Evolutionary conservation across 164 flowering plant species (phyloP), one percentile per base, ranked within the genome.

Genomic region (Saururus chinensis): DNA sequence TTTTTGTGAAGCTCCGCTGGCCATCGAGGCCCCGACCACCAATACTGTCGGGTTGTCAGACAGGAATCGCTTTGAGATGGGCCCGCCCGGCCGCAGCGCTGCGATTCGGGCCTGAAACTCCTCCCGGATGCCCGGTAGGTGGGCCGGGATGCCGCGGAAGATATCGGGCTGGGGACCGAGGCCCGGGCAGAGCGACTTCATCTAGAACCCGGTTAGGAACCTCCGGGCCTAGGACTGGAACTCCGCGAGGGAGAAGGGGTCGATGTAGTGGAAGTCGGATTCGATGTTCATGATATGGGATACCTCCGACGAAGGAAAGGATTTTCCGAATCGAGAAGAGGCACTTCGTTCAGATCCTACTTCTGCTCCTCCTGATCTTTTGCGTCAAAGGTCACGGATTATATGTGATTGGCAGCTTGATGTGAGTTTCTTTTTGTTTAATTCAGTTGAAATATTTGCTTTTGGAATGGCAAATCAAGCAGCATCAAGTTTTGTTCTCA

Each of bases 271-370:
- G 71, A 93, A 93, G 74, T 93, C 95, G 7, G 82, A 77, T 0
- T 83, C 89, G 1, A 87, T 69, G 60, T 93, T 93, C 97, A 93
- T 88, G 25, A 88, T 81, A n/a, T n/a, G n/a, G n/a, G n/a, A n/a
- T n/a, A n/a, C n/a, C n/a, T n/a, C n/a, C n/a, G n/a, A n/a, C n/a
- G n/a, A n/a, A n/a, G n/a, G n/a, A n/a, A n/a, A n/a, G n/a, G n/a
- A n/a, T n/a, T n/a, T n/a, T n/a, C n/a, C n/a, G n/a, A n/a, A n/a
- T n/a, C n/a, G n/a, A n/a, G n/a, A n/a, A n/a, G n/a, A n/a, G n/a
- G n/a, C n/a, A n/a, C n/a, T n/a, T n/a, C n/a, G n/a, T n/a, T n/a
- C n/a, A n/a, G n/a, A n/a, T n/a, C n/a, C n/a, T n/a, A n/a, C n/a
- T n/a, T n/a, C n/a, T n/a, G n/a, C n/a, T n/a, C n/a, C n/a, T n/a